Evolutionary conservation across 352 stramenopile genomes (phyloP), one percentile per base, ranked within the genome.

Genomic region (Blastocystis sp.): DNA sequence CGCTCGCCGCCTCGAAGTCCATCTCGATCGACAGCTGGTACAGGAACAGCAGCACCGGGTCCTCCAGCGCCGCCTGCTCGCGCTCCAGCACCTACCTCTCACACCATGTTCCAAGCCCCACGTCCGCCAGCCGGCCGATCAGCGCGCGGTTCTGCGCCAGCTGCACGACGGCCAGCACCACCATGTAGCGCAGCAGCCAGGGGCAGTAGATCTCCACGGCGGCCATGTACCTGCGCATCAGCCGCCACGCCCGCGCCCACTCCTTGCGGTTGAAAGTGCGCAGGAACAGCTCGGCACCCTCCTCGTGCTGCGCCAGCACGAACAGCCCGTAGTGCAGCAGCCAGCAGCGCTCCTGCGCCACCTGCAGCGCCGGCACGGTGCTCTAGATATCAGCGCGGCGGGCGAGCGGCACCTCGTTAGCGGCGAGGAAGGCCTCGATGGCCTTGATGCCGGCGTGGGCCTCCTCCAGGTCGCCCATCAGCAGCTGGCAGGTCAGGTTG

Each of bases 161-260:
- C 4, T 7, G 9, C 10, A 76, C 24, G 14, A 76, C 65, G 14
- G 38, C 65, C 28, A 34, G 28, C 28, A 34, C 28, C 28, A 34
- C 28, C 9, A 76, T 11, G 43, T 76, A 76, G 34, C 65, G 65
- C 14, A 76, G 43, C 38, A 76, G 65, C 65, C 65, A 76, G 10
- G 65, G 65, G 4, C 9, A 9, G 65, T 76, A 9, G 65, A 76
- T 43, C 24, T 76, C 65, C 3, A 76, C 52, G 14, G 11, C 24
- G 10, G 65, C 10, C 24, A 76, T 21, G 38, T 42, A 43, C 4
- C 65, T 43, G 14, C 65, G 38, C 28, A 0, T 43, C 0, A 52
- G 4, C 0, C 52, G 11, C 34, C 43, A 6, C 38, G 21, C 9
- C n/a, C n/a, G 1, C 38, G 14, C 65, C 43, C 7, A 76, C 65